These are phyloP conservation scores for Cladophialophora psammophila DNA, from an alignment of 2,329 filamentous ascomycete genomes.

Conservation along the genomic window DNA sequence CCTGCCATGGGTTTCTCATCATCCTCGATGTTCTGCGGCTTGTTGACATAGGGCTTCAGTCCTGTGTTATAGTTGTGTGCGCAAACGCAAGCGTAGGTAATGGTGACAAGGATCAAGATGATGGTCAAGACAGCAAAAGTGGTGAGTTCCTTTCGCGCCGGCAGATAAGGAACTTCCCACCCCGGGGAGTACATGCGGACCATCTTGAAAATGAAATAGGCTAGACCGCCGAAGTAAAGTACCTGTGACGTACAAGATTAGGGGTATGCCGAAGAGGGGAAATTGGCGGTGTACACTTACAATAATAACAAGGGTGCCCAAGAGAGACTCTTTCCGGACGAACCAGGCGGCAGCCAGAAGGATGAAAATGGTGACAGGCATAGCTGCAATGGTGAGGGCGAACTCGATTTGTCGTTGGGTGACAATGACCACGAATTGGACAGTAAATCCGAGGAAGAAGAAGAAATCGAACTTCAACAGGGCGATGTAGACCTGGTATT, in stretches of 20 bases:
- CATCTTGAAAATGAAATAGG: conserved; percentile 98
- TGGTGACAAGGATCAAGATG: conserved; percentile 84
- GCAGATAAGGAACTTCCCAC: conserved; percentile 69
- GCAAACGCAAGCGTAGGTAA: conserved; percentile 84
- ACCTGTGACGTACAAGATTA: conserved; percentile 51
- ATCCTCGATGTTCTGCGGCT: conserved; percentile 29
- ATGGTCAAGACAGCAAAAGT: conserved; percentile 95
- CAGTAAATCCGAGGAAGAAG: conserved; percentile 98
- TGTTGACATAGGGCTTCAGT: conserved; percentile 78
- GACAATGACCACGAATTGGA: conserved; percentile 96
- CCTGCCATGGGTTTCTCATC: conserved; percentile 36
- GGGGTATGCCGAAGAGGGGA: neutral
- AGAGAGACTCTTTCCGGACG: conserved; percentile 80
- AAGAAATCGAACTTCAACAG: conserved; percentile 99
- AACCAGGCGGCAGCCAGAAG: conserved; percentile 84
- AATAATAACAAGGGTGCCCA: conserved; percentile 80
- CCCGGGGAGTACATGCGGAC: conserved; percentile 85
- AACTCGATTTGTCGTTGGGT: conserved; percentile 75
- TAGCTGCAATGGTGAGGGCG: conserved; percentile 83
- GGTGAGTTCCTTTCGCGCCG: conserved; percentile 84
- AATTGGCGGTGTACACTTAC: conserved; percentile 48
- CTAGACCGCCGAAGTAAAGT: conserved; percentile 85
- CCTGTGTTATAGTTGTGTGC: conserved; percentile 90
- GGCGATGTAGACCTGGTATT: conserved; percentile 98
- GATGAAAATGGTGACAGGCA: conserved; percentile 89